Evolutionary conservation across 1,284 basidiomycete genomes (phyloP), one percentile per base, ranked within the genome.

Genomic region (Sanghuangporus baumii): DNA sequence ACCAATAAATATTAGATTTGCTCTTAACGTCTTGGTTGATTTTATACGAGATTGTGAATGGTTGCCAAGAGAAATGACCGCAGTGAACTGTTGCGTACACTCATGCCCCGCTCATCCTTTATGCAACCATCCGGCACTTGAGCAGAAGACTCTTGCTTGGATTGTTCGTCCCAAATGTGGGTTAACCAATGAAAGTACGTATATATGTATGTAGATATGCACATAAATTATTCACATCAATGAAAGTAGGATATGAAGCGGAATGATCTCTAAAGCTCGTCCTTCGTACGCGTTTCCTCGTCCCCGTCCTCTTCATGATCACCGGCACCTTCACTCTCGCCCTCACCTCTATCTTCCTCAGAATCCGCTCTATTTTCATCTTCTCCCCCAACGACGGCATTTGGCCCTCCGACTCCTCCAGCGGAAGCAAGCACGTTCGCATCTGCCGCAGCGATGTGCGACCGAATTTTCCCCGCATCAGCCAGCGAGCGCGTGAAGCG

Each of bases 341-440:
- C 34, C 26, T 34, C 58, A 8, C 14, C n/a, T n/a, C 50, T 34
- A 20, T 57, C 43, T 20, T 52, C 43, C 36, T n/a, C 12, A 16
- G 36, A 6, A 34, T 58, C 56, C n/a, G 51, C 60, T 23, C 59
- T 31, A n/a, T 54, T 31, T 14, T 34, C 2, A 52, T 52, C 20
- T 16, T 43, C 52, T 36, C 46, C 14, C 18, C 11, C 40, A 46
- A 11, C 48, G 12, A 34, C 43, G 40, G 38, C 43, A 3, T 11
- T 59, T 40, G 59, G 40, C 40, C 55, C 66, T 8, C 38, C 55
- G 31, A 54, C 18, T 16, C 71, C 78, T 8, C 20, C 18, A 18
- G 68, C 78, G 59, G 80, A 82, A 12, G 89, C 91, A n/a, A 93
- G 78, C 26, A 86, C 85, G 68, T 88, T 89, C 8, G 87, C 82